Evolutionary conservation across 805 yeast species (phyloP).

Genomic region (Komagataella pseudopastoris): DNA sequence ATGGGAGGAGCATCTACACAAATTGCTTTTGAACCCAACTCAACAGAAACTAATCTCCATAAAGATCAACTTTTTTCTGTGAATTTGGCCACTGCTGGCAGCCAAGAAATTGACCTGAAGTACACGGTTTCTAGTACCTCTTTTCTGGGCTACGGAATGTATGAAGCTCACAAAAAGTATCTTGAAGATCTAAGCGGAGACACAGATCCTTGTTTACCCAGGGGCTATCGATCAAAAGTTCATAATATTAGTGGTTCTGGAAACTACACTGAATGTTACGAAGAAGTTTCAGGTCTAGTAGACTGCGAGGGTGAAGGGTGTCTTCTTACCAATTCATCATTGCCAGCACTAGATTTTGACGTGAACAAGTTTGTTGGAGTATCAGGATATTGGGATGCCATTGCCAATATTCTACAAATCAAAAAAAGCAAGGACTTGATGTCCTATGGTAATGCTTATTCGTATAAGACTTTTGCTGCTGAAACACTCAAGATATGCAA

Average conservation of each 20-base stretch:
- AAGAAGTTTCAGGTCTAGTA: slow-evolving; percentile 61
- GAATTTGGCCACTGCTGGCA: slow-evolving; percentile 23
- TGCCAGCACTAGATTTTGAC: slow-evolving; percentile 72
- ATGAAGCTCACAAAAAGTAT: slow-evolving; percentile 75
- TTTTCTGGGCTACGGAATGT: slow-evolving; percentile 97
- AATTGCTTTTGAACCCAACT: slow-evolving; percentile 77
- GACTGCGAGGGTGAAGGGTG: slow-evolving; percentile 88
- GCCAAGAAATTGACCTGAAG: slow-evolving; percentile 48
- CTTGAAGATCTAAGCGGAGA: slow-evolving; percentile 25
- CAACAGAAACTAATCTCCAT: slow-evolving; percentile 48
- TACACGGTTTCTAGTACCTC: slow-evolving; percentile 71
- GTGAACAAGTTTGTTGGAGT: slow-evolving; percentile 82
- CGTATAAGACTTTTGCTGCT: slow-evolving; percentile 53
- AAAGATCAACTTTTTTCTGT: slow-evolving; percentile 33
- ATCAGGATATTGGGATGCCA: slow-evolving; percentile 95
- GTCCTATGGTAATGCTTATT: slow-evolving; percentile 62
- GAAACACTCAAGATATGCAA: slow-evolving; percentile 64
- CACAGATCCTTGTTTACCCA: slow-evolving; percentile 73
- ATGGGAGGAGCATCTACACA: slow-evolving; percentile 99
- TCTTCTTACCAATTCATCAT: slow-evolving; percentile 89
- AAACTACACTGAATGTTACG: slow-evolving; percentile 59
- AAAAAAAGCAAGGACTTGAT: not conserved
- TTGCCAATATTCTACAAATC: slow-evolving; percentile 78
- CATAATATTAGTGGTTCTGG: slow-evolving; percentile 66
- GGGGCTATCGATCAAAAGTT: slow-evolving; percentile 35